Base-by-base conservation (phyloP, 495 filamentous ascomycete species). In the Echria macrotheca region DNA sequence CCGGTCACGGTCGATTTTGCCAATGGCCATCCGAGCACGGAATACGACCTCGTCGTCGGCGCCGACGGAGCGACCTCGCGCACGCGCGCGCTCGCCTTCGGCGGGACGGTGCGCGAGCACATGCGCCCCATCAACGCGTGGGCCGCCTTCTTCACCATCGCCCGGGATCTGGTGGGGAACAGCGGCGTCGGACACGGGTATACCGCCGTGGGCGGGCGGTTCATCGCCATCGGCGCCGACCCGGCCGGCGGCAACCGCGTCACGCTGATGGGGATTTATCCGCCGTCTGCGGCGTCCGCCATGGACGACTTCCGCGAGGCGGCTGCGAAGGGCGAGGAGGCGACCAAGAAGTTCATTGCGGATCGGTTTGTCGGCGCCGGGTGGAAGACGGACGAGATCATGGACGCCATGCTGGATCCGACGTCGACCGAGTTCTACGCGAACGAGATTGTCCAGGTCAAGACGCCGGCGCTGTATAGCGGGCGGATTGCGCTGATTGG, bases 11-110 rank as follows among this genome's bases (percentile, higher is more conserved):
- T 47, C 46, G 48, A 60, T 32, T 58, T 60, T n/a, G 46, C 50
- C 48, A 62, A 53, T 36, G 51, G 53, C 26, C 44, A 50, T 8
- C 54, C 66, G 14, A 54, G 60, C 12, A 44, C 70, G 28, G 55
- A 69, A 37, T 77, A 60, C 52, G 74, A 76, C 52, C 62, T 78
- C 17, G 66, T 78, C 24, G 64, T 77, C 28, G 73, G 67, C 37
- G 71, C 68, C 33, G 74, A 78, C 52, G 74, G 74, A 11, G 63
- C 67, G 4, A 72, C 63, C 3, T 78, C 75, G 25, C 59, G 72
- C 22, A 76, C 73, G 40, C 65, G 74, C 18, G 69, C 71, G 7
- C 60, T 74, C 33, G 72, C 69, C 4, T 55, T 77, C 24, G 63
- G 58, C 22, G 67, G 65, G 47, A 62, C 56, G 31, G 61, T 69